These are phyloP conservation scores for Phoma sp. DNA, from an alignment of 2,329 filamentous ascomycete species.

Conservation along the genomic window DNA sequence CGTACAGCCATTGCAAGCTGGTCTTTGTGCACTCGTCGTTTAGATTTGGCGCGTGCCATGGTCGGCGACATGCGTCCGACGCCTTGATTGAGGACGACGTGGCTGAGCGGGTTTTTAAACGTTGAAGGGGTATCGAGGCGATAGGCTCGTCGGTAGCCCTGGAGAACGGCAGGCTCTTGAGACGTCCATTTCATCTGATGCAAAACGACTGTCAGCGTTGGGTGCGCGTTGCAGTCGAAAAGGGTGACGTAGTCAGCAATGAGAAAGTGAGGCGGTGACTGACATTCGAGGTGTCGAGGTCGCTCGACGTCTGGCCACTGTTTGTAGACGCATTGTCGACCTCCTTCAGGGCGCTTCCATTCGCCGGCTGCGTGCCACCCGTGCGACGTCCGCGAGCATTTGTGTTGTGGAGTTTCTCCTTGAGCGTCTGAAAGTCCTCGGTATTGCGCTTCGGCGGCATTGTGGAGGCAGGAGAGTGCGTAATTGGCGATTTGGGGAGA, in stretches of 20 bases:
- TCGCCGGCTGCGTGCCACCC: conserved; percentile 32
- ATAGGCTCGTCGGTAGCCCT: conserved; percentile 77
- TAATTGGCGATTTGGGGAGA: neutral
- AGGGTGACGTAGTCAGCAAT: neutral
- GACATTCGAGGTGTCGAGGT: conserved; percentile 42
- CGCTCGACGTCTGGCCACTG: conserved; percentile 42
- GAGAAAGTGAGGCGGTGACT: conserved; percentile 24
- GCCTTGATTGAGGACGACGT: conserved; percentile 60
- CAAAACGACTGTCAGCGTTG: conserved; percentile 19
- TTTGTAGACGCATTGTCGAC: conserved; percentile 47
- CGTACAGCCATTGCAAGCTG: conserved; percentile 73
- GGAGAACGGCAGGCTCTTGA: conserved; percentile 71
- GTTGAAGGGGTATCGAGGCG: conserved; percentile 72
- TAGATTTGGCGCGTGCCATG: conserved; percentile 70
- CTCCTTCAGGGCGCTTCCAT: conserved; percentile 47
- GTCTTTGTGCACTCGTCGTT: conserved; percentile 72
- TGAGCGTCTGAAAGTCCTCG: conserved; percentile 50
- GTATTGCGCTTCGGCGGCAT: conserved; percentile 50
- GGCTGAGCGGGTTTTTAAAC: conserved; percentile 62
- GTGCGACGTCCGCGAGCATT: conserved; percentile 49
- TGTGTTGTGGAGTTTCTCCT: conserved; percentile 51
- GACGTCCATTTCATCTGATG: conserved; percentile 67
- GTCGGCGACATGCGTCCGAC: conserved; percentile 77
- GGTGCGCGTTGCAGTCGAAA: conserved; percentile 7
- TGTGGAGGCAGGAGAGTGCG: conserved; percentile 11